These are phyloP conservation scores for Neurospora sp. DNA, from an alignment of 495 filamentous ascomycete species.

Conservation along the genomic window DNA sequence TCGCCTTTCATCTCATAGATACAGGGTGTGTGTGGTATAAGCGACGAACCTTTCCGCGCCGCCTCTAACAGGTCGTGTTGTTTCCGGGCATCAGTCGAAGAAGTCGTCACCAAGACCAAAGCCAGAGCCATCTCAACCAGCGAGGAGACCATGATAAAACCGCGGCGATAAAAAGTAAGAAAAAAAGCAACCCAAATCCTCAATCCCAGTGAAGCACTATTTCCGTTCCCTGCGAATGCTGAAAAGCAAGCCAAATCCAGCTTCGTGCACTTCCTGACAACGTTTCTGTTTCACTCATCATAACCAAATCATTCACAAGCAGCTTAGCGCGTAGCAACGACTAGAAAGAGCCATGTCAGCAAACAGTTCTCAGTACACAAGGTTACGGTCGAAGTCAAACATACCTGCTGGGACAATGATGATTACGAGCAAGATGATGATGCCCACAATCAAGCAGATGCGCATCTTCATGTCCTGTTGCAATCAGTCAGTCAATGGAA, in stretches of 20 bases:
- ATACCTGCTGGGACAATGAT: slow-evolving; percentile 86
- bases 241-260: slow-evolving; percentile 21
- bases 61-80: slow-evolving; percentile 3
- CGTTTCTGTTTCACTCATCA: slow-evolving; percentile 11
- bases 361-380: background rate
- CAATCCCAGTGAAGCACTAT: slow-evolving; percentile 17
- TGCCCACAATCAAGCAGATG: slow-evolving; percentile 81
- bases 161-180: slow-evolving; percentile 1
- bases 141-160: slow-evolving; percentile 14
- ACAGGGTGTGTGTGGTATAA: slow-evolving; percentile 20
- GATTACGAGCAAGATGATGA: slow-evolving; percentile 79
- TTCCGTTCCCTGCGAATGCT: slow-evolving; percentile 18
- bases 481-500: background rate
- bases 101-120: slow-evolving; percentile 6
- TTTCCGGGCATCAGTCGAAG: slow-evolving; percentile 13
- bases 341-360: slow-evolving; percentile 6
- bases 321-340: slow-evolving; percentile 19
- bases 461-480: slow-evolving; percentile 93
- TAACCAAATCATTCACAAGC: slow-evolving; percentile 7
- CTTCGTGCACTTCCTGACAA: slow-evolving; percentile 14
- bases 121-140: slow-evolving; percentile 7
- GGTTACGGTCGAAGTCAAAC: slow-evolving; percentile 6
- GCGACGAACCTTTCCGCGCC: slow-evolving; percentile 6
- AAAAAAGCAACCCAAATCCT: slow-evolving; percentile 24
- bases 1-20: slow-evolving; percentile 29